Base-by-base conservation (phyloP, 164 flowering plant genomes). In the Litsea cubeba region DNA sequence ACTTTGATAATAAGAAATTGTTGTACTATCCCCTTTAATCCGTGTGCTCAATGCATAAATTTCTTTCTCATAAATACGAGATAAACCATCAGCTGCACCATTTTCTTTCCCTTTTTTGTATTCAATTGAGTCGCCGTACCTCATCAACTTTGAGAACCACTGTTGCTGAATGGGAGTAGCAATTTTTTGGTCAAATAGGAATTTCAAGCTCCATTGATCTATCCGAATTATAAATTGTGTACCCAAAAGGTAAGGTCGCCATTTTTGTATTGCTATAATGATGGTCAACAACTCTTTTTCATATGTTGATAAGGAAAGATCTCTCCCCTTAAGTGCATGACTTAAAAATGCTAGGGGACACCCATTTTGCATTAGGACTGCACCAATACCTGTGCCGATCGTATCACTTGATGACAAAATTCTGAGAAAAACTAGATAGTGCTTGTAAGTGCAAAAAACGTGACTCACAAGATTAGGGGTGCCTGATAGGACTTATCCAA, bases 401-500 rank as follows among this genome's bases (percentile, higher is more conserved):
- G 63, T 63, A 25, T 54, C 73, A 71, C 22, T 71, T 63, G 17
- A 51, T 63, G 17, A 71, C 17, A 17, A 71, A 50, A 18, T 26
- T 8, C 15, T 71, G 22, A 1, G 46, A 23, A 30, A 71, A 50
- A 57, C 57, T 63, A 17, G 40, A 63, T 23, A 24, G 17, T 25
- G n/a, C n/a, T n/a, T n/a, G n/a, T n/a, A n/a, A n/a, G n/a, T n/a
- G n/a, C n/a, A n/a, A n/a, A n/a, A n/a, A n/a, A n/a, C n/a, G n/a
- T n/a, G n/a, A n/a, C n/a, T n/a, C n/a, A n/a, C n/a, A n/a, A n/a
- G n/a, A n/a, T n/a, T n/a, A n/a, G n/a, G n/a, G n/a, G n/a, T n/a
- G n/a, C n/a, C n/a, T n/a, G n/a, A n/a, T n/a, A n/a, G n/a, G n/a
- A n/a, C n/a, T n/a, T n/a, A n/a, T n/a, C n/a, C n/a, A n/a, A n/a